phyloP scores from a whole-genome alignment of 345 rosid genomes.

The Acer negundo region DNA sequence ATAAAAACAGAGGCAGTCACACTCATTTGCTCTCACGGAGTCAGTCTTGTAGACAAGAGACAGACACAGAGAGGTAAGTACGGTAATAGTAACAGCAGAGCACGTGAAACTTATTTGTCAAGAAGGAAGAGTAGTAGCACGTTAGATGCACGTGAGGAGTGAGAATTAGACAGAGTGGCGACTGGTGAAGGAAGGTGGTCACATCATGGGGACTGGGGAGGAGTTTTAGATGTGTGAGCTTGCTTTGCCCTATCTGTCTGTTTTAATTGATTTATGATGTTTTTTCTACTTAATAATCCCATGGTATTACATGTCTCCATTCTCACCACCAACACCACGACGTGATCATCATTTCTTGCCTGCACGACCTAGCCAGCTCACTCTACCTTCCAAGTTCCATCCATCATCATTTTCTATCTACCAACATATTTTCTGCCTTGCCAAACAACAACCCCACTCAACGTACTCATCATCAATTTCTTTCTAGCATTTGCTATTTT shows the following conservation, averaged over 20 bases:
- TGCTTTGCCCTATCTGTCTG: background rate
- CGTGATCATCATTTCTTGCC: slow-evolving; percentile 35
- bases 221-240: background rate
- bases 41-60: background rate
- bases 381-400: background rate
- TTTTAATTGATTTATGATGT: background rate
- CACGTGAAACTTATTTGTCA: slow-evolving; percentile 25
- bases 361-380: slow-evolving; percentile 41
- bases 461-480: too few species aligned
- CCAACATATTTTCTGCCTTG: too few species aligned
- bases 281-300: background rate
- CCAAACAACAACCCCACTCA: background rate
- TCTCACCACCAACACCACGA: slow-evolving; percentile 16
- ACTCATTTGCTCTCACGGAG: too few species aligned
- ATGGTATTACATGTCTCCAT: background rate
- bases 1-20: too few species aligned
- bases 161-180: background rate
- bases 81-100: slow-evolving; percentile 16
- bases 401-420: background rate
- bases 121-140: background rate
- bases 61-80: background rate
- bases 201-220: background rate
- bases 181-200: background rate
- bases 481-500: background rate
- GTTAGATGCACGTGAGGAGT: slow-evolving; percentile 29